Percentiles rank a stretch among this genome's conserved stretches.
These are phyloP conservation scores for Argentina anserina DNA, from an alignment of 306 rosid genomes.

Conservation along the genomic window DNA sequence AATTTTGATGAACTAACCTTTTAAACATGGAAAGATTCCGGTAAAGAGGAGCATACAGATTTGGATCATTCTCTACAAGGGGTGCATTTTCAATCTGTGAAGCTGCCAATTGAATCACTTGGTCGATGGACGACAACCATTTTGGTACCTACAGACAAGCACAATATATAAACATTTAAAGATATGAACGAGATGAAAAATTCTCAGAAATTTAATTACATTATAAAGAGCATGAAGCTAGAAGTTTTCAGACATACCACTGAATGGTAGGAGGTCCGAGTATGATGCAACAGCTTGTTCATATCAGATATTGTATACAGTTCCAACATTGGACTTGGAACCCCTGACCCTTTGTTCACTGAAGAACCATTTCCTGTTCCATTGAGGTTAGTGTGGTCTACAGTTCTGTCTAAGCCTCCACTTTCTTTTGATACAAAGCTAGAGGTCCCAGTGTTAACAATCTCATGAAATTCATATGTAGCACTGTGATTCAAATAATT, in stretches of 20 bases:
- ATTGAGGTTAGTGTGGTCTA: constrained; percentile 23
- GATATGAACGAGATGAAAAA: constrained; percentile 21
- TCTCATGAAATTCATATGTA: constrained; percentile 17
- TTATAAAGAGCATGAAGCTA: constrained; percentile 2
- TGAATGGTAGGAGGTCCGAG: constrained; percentile 39
- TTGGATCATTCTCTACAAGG: constrained; percentile 35
- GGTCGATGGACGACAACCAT: constrained; percentile 65
- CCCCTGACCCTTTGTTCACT: constrained; percentile 26
- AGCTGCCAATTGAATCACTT: constrained; percentile 45
- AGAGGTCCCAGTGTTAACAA: constrained; percentile 22
- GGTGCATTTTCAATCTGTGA: constrained; percentile 73
- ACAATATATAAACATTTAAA: background rate
- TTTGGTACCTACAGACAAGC: constrained; percentile 46
- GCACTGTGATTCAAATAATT: constrained; percentile 29
- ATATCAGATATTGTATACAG: constrained; percentile 56
- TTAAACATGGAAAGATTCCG: constrained; percentile 70
- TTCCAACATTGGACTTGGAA: constrained; percentile 24
- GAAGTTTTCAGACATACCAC: constrained; percentile 43
- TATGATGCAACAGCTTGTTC: constrained; percentile 51
- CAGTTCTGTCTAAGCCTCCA: constrained; percentile 23
- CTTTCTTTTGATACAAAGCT: constrained; percentile 19
- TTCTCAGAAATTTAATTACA: constrained; percentile 9
- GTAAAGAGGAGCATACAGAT: constrained; percentile 58
- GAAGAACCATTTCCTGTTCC: constrained; percentile 26
- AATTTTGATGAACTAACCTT: constrained; percentile 38